Percentiles rank a stretch among this genome's conserved stretches.
Conservation (phyloP, 495 filamentous ascomycete genomes). For the Hypoxylon lienhwacheense region DNA sequence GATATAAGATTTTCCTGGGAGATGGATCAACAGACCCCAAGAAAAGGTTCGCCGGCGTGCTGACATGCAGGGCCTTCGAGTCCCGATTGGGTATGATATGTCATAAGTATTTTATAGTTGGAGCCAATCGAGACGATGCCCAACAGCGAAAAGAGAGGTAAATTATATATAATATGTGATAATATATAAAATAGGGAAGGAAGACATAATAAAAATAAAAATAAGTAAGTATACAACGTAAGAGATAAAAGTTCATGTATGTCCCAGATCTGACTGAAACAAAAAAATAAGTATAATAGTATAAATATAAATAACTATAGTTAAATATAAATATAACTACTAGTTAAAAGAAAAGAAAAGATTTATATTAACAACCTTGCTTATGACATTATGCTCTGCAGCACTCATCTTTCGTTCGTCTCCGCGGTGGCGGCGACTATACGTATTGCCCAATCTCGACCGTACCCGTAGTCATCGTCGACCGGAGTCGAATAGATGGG, state of each 20-base stretch:
- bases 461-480: slow-evolving; percentile 18
- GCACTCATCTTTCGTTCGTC: slow-evolving; percentile 28
- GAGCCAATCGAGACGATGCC: slow-evolving; percentile 20
- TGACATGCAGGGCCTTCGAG: slow-evolving; percentile 32
- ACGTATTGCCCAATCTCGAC: slow-evolving; percentile 25
- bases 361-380: too few species aligned
- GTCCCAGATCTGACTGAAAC: slow-evolving; percentile 44
- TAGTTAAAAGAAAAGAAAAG: too few species aligned
- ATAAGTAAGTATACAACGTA: slow-evolving; percentile 7
- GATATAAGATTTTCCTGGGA: slow-evolving; percentile 27
- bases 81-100: slow-evolving; percentile 33
- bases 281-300: too few species aligned
- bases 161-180: too few species aligned
- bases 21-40: slow-evolving; percentile 31
- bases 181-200: slow-evolving; percentile 6
- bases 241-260: slow-evolving; percentile 11
- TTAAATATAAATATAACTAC: too few species aligned
- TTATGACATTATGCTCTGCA: slow-evolving; percentile 32
- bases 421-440: slow-evolving; percentile 32
- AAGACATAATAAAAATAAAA: slow-evolving; percentile 20
- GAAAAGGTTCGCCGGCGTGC: slow-evolving; percentile 30
- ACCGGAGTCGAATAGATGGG: slow-evolving; percentile 31
- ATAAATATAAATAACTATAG: too few species aligned
- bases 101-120: slow-evolving; percentile 11
- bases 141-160: slow-evolving; percentile 5